A percentile compares a stretch with the other conserved stretches of the same genome.
phyloP scores from a whole-genome alignment of 768 basidiomycete genomes.

The Amanita phalloides region DNA sequence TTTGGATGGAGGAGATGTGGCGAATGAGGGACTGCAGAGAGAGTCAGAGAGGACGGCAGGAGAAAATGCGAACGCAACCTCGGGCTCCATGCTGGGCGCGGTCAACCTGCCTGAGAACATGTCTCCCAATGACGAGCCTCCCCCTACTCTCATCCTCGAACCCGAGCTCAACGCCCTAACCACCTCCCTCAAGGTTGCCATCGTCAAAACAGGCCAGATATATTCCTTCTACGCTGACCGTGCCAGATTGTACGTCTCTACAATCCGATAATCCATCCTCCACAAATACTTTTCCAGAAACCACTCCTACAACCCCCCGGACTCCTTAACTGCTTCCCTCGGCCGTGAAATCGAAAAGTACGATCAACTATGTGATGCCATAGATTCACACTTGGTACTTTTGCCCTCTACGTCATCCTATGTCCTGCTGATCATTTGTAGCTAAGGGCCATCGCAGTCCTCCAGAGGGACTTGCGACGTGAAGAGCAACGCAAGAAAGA shows the following conservation, averaged over 20 bases:
- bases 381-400: slow-evolving; percentile 62
- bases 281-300: slow-evolving; percentile 11
- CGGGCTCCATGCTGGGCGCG: not conserved
- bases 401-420: slow-evolving; percentile 3
- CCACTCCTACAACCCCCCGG: slow-evolving; percentile 52
- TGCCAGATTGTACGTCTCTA: slow-evolving; percentile 43
- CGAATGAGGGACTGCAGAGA: slow-evolving; percentile 51
- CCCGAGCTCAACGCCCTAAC: slow-evolving; percentile 54
- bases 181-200: slow-evolving; percentile 53
- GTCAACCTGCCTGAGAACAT: not conserved
- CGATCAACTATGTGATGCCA: slow-evolving; percentile 68
- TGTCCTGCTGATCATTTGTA: slow-evolving; percentile 18
- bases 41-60: not conserved
- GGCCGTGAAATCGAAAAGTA: slow-evolving; percentile 71
- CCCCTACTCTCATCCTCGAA: slow-evolving; percentile 45
- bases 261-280: not conserved
- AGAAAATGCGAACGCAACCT: not conserved
- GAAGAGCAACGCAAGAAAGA: slow-evolving; percentile 45
- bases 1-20: slow-evolving; percentile 62
- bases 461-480: slow-evolving; percentile 58
- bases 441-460: slow-evolving; percentile 61
- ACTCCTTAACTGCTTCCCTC: slow-evolving; percentile 50
- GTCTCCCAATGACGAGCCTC: slow-evolving; percentile 22
- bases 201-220: slow-evolving; percentile 61
- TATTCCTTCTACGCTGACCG: slow-evolving; percentile 61